Evolutionary conservation across 2,329 filamentous ascomycete species (phyloP), one percentile per base, ranked within the genome.

Genomic region (Graphiopsis chlorocephala): DNA sequence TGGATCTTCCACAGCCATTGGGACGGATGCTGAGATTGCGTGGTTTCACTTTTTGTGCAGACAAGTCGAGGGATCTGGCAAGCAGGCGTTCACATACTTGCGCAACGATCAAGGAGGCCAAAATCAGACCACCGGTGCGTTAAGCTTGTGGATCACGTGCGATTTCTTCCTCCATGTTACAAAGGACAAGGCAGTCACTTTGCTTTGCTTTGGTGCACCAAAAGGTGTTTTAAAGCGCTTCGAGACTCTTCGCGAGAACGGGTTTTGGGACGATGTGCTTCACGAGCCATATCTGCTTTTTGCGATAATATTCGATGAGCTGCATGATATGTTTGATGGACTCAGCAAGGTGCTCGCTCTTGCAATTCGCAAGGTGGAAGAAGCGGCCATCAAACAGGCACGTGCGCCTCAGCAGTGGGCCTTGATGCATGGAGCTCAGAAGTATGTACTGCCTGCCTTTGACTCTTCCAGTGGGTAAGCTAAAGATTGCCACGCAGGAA

Each of bases 131-230:
- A 11, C 26, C 4, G 35, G 31, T 4, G 59, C 59, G 15, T 25
- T 52, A 12, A 61, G 31, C 29, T n/a, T 53, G 45, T 61, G 59
- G 59, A 28, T 61, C 2, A 61, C 25, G 31, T 52, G 45, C 31
- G 59, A 61, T 42, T 61, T 61, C 31, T 61, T 53, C 59, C 47
- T 61, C 17, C 59, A 61, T 20, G 31, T 48, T 26, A 15, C 23
- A 11, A 17, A 61, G 29, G 47, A 61, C 11, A 23, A 33, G 26
- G 23, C 29, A 2, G 59, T 61, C 11, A 53, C 59, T 7, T 14
- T 61, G 15, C 59, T 61, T 7, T 61, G 59, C 33, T 61, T 61
- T 42, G 59, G 29, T 7, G 59, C 59, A n/a, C 45, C 47, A 8
- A 48, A 53, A 17, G n/a, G 20, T 4, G n/a, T 61, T n/a, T 31